Evolutionary conservation across 768 basidiomycete genomes (phyloP), one percentile per base, ranked within the genome.

Genomic region (Sistotremastrum suecicum): DNA sequence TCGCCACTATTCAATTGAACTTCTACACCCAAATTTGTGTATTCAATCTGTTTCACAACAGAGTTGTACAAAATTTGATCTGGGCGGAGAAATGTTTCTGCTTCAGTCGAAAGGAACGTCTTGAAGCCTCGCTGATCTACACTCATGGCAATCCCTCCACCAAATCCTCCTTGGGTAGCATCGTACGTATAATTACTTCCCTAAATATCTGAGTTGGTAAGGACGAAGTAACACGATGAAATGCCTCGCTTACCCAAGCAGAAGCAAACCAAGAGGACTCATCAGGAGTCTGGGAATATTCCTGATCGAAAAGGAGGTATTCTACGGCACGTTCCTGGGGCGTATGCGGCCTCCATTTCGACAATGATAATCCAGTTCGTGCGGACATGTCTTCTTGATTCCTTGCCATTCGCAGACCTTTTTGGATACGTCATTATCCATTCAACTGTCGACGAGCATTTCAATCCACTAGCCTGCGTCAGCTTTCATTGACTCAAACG

Each of bases 61-160:
- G 42, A 44, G 34, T 46, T 28, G 42, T 39, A 8, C 43, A 40
- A 35, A 38, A 48, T 12, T 39, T 37, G 41, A 42, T 46, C 29
- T 12, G 38, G 40, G 41, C 32, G 10, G 39, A 48, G 36, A 33
- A 49, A 48, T 28, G 35, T 48, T 20, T 30, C 42, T 2, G 47
- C 47, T 36, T 43, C 43, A 11, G 43, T 37, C 33, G 34, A 37
- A 20, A 42, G 46, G 39, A 50, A 47, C 3, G 42, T 43, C 31
- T 46, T 41, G 28, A 50, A 50, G 11, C 49, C 49, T 29, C 49
- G 49, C 34, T 47, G 49, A 35, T 50, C 46, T 31, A 50, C 37
- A 29, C 46, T 46, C 20, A 50, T 45, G 37, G 46, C 47, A 38
- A 47, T 50, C 11, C 43, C 49, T 28, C 28, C 12, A n/a, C 46